Base-by-base conservation (phyloP, 306 rosid species). In the Malus sieversii region DNA sequence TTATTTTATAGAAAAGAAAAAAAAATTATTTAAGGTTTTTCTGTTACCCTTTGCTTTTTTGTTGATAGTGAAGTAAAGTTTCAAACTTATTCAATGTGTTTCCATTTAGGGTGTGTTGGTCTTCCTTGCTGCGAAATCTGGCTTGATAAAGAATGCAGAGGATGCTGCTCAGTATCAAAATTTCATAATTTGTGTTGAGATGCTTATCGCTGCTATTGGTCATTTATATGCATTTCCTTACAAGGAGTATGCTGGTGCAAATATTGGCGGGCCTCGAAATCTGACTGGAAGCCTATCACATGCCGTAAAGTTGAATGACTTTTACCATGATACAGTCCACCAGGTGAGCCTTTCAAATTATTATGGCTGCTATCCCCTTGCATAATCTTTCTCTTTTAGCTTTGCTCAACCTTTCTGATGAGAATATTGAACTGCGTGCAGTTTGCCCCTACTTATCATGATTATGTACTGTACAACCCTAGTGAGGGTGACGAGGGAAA, bases 391-490 rank as follows among this genome's bases (percentile, higher is more conserved):
- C 10, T 15, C 12, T 30, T 68, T 81, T 67, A 59, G 52, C 59
- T 72, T 74, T 75, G 33, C 76, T 44, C 42, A 73, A 61, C 70
- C 76, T 77, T 66, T 59, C 76, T 68, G 63, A 86, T 65, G 53
- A 45, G 22, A 63, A 22, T 63, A 12, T 53, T 15, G 6, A 45
- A 72, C 66, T 63, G 64, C 72, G 85, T 82, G 87, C 91, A 96
- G 99, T 96, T 96, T 77, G 98, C 99, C 73, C 99, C 99, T 42
- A 96, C 98, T 8, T 96, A 96, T 80, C 99, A 96, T 77, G 99
- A 96, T 81, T 96, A 96, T 79, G 99, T 96, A 52, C 98, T 96
- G 65, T 96, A 96, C 79, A 96, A 88, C 81, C 95, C 87, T 82
- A 84, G 86, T n/a, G 99, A 92, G 74, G 91, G 97, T 18, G 99